Evolutionary conservation across 352 stramenopile species (phyloP).

Genomic region (Peronosclerospora sorghi): DNA sequence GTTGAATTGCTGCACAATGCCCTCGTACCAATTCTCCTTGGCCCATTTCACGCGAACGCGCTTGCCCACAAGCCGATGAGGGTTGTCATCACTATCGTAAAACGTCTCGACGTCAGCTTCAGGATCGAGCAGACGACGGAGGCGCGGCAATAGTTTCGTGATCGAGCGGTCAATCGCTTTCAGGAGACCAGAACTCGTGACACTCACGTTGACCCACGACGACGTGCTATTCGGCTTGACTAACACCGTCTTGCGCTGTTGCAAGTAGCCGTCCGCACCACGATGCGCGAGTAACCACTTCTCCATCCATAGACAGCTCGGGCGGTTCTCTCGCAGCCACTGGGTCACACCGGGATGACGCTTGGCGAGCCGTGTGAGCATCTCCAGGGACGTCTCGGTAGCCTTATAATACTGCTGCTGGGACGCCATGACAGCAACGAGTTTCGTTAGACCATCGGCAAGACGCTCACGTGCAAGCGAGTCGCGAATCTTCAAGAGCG

Average conservation of each 20-base stretch:
- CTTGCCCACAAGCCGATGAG: slow-evolving; percentile 66
- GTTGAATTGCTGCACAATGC: slow-evolving; percentile 64
- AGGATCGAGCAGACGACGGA: slow-evolving; percentile 39
- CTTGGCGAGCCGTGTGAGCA: slow-evolving; percentile 75
- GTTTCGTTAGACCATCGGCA: slow-evolving; percentile 51
- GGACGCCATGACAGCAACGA: slow-evolving; percentile 70
- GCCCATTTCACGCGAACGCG: slow-evolving; percentile 83
- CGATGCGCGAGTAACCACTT: slow-evolving; percentile 71
- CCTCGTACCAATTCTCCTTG: slow-evolving; percentile 86
- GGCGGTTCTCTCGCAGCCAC: slow-evolving; percentile 58
- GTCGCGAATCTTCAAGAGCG: slow-evolving; percentile 69
- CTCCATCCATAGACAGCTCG: slow-evolving; percentile 70
- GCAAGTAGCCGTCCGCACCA: slow-evolving; percentile 48
- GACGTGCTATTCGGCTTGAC: slow-evolving; percentile 82
- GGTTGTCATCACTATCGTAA: slow-evolving; percentile 85
- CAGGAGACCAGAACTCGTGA: slow-evolving; percentile 38
- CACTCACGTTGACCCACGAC: slow-evolving; percentile 60
- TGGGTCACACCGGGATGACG: slow-evolving; percentile 44
- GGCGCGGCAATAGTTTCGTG: slow-evolving; percentile 42
- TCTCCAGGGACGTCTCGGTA: slow-evolving; percentile 77
- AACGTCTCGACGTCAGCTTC: slow-evolving; percentile 47
- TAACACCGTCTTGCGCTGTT: slow-evolving; percentile 65
- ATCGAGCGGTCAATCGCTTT: slow-evolving; percentile 57
- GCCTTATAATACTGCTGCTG: slow-evolving; percentile 83
- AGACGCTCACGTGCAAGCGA: slow-evolving; percentile 50